phyloP scores from a whole-genome alignment of 202 grass and related monocot genomes.

The Cymbopogon flexuosus region DNA sequence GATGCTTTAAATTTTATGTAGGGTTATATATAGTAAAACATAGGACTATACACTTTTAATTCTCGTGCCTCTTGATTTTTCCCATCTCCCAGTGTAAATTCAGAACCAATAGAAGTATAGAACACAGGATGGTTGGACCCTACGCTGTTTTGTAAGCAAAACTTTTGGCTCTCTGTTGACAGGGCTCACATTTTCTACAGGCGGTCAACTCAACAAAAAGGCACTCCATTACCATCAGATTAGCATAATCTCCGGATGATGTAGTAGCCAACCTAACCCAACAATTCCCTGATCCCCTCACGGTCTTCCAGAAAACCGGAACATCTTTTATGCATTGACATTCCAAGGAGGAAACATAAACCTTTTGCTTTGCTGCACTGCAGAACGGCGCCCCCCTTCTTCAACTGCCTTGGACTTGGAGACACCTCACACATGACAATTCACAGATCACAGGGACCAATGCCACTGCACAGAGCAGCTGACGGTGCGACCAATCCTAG shows the following conservation, averaged over 20 bases:
- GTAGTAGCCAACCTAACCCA: conserved; percentile 35
- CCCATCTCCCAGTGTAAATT: background rate
- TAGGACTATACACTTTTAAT: background rate
- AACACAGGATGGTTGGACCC: background rate
- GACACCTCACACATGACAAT: conserved; percentile 1
- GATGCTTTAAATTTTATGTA: too few species aligned
- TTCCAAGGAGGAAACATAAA: background rate
- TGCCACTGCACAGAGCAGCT: conserved; percentile 4
- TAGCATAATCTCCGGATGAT: background rate
- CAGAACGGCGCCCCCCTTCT: background rate
- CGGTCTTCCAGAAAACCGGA: conserved; percentile 19
- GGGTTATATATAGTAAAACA: too few species aligned
- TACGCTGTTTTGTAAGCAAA: too few species aligned
- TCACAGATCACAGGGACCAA: conserved; percentile 31
- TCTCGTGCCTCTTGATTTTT: background rate
- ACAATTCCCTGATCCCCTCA: background rate
- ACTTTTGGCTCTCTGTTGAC: background rate
- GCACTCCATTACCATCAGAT: background rate
- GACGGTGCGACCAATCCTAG: background rate
- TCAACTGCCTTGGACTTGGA: conserved; percentile 9
- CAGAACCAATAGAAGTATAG: background rate
- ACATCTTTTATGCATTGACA: conserved; percentile 29
- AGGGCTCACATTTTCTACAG: background rate
- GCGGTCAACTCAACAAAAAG: background rate
- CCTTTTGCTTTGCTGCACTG: background rate